Evolutionary conservation across 1,284 basidiomycete species (phyloP).

Genomic region (Ustilago esculenta): DNA sequence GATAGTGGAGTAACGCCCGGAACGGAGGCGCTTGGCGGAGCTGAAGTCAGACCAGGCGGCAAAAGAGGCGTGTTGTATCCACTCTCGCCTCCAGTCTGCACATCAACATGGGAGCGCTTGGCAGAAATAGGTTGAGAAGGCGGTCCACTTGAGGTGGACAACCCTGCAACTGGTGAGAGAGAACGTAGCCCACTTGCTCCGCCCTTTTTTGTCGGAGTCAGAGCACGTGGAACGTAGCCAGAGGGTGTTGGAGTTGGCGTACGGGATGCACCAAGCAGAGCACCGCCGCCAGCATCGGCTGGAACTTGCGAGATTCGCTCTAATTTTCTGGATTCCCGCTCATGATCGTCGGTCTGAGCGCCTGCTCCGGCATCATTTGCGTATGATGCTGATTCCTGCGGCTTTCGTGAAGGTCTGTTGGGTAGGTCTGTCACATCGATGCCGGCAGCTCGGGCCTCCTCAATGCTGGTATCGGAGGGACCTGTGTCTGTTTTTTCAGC

Average conservation of each 20-base stretch:
- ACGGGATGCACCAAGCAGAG: slow-evolving; percentile 20
- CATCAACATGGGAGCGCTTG: slow-evolving; percentile 37
- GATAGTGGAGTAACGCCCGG: slow-evolving; percentile 37
- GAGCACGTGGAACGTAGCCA: slow-evolving; percentile 25
- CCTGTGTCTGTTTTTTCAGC: neutral
- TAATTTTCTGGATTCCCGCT: slow-evolving; percentile 22
- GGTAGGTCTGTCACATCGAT: slow-evolving; percentile 37
- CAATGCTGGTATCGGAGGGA: slow-evolving; percentile 12
- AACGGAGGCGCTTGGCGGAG: slow-evolving; percentile 36
- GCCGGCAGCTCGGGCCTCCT: slow-evolving; percentile 36
- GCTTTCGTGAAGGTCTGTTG: slow-evolving; percentile 3
- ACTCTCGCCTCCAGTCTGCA: slow-evolving; percentile 53
- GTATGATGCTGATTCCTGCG: neutral
- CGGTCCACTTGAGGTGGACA: slow-evolving; percentile 34
- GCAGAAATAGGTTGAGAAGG: slow-evolving; percentile 26
- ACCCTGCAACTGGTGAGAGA: slow-evolving; percentile 28
- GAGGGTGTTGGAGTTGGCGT: slow-evolving; percentile 52
- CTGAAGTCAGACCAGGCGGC: slow-evolving; percentile 48
- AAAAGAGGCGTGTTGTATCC: slow-evolving; percentile 51
- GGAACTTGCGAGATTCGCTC: slow-evolving; percentile 5
- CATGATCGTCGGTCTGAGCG: slow-evolving; percentile 16
- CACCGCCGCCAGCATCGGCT: slow-evolving; percentile 1
- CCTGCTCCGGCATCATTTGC: neutral
- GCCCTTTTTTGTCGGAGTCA: slow-evolving; percentile 42
- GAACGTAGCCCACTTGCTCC: slow-evolving; percentile 24